Evolutionary conservation across 2,329 filamentous ascomycete species (phyloP).

Genomic region (Colletotrichum simmondsii): DNA sequence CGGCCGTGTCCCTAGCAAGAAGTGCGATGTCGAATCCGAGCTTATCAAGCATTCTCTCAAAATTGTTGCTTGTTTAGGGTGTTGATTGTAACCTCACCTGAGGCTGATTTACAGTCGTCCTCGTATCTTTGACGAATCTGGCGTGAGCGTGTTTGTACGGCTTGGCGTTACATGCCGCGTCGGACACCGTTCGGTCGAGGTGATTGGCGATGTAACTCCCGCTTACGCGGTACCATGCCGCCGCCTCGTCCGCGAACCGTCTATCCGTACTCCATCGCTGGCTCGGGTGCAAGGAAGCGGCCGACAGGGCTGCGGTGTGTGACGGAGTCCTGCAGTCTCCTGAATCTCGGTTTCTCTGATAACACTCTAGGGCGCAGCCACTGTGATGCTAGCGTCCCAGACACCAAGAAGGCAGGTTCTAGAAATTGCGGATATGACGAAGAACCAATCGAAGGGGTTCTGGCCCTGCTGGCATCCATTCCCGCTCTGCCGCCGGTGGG

Average conservation of each 20-base stretch:
- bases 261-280: not conserved
- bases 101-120: not conserved
- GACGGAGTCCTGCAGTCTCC: slow-evolving; percentile 3
- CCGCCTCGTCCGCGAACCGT: not conserved
- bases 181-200: slow-evolving; percentile 21
- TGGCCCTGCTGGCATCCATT: not conserved
- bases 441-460: not conserved
- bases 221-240: not conserved
- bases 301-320: not conserved
- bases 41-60: not conserved
- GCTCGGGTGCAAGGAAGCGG: slow-evolving; percentile 3
- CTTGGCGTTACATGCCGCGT: slow-evolving; percentile 1
- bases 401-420: slow-evolving; percentile 13
- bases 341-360: not conserved
- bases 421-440: not conserved
- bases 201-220: not conserved
- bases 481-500: not conserved
- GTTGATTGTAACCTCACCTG: not conserved
- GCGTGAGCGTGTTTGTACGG: not conserved
- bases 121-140: not conserved
- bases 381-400: not conserved
- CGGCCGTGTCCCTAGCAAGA: not conserved
- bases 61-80: not conserved
- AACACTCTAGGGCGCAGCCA: not conserved
- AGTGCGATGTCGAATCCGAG: not conserved